Evolutionary conservation across 257 asterid species (phyloP).

Genomic region (Penstemon newberryi): DNA sequence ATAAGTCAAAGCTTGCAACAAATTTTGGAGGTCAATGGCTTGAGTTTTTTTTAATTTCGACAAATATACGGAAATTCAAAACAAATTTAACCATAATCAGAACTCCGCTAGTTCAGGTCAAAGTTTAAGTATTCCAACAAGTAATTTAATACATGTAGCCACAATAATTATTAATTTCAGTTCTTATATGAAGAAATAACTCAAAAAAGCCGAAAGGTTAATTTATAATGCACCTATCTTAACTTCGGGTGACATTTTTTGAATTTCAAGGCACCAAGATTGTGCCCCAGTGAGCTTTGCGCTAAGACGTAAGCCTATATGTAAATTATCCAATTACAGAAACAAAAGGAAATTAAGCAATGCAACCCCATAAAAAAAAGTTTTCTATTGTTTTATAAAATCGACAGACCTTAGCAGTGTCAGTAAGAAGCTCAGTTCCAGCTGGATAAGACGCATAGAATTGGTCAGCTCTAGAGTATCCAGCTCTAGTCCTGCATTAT

Average conservation of each 20-base stretch:
- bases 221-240: neutral
- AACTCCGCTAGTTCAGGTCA: constrained; percentile 4
- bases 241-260: neutral
- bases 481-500: constrained; percentile 81
- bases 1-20: constrained; percentile 11
- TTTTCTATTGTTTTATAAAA: neutral
- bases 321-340: neutral
- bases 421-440: constrained; percentile 90
- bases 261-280: neutral
- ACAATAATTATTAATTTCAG: neutral
- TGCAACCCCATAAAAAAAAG: neutral
- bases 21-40: neutral
- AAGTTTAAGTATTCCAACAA: neutral
- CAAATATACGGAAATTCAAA: neutral
- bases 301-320: neutral
- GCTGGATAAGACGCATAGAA: constrained; percentile 94
- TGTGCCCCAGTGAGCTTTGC: neutral
- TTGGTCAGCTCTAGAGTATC: constrained; percentile 88
- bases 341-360: neutral
- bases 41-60: neutral
- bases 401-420: constrained; percentile 66
- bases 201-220: neutral
- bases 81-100: neutral
- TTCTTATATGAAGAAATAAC: neutral
- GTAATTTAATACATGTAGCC: constrained; percentile 10